Evolutionary conservation across 2,329 filamentous ascomycete species (phyloP).

Genomic region (Trichoderma hamatum): DNA sequence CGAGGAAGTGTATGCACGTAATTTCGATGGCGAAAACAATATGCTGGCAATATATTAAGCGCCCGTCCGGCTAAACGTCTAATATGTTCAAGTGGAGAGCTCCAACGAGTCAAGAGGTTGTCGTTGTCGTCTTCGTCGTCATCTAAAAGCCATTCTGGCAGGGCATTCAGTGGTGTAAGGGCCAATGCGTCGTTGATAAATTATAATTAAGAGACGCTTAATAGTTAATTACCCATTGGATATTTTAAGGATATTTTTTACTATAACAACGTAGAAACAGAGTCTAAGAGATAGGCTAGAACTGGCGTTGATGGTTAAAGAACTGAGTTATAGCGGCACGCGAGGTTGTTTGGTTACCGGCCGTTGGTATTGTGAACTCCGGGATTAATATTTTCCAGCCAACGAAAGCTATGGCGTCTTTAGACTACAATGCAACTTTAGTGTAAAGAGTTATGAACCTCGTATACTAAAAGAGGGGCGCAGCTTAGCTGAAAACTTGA

Average conservation of each 20-base stretch:
- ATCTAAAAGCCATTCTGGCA: too few relatives aligned
- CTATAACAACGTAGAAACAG: background rate
- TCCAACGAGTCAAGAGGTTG: background rate
- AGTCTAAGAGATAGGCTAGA: background rate
- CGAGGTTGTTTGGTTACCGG: background rate
- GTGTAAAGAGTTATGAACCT: background rate
- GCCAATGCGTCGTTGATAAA: background rate
- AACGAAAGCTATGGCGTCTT: background rate
- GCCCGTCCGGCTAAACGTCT: background rate
- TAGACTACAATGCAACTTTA: background rate
- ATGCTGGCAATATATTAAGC: background rate
- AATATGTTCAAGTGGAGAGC: background rate
- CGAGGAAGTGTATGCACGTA: background rate
- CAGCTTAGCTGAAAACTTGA: background rate
- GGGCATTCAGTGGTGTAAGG: background rate
- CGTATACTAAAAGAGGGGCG: background rate
- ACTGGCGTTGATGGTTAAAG: background rate
- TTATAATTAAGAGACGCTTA: background rate
- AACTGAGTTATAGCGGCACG: background rate
- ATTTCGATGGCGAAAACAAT: background rate
- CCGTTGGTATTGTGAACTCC: background rate
- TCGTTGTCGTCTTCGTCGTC: background rate
- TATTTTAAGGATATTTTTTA: background rate
- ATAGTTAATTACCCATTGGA: background rate
- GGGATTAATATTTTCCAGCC: background rate